Percentiles rank a stretch among this genome's conserved stretches.
phyloP scores from a whole-genome alignment of 495 filamentous ascomycete species.

The Pyrenula aspistea region DNA sequence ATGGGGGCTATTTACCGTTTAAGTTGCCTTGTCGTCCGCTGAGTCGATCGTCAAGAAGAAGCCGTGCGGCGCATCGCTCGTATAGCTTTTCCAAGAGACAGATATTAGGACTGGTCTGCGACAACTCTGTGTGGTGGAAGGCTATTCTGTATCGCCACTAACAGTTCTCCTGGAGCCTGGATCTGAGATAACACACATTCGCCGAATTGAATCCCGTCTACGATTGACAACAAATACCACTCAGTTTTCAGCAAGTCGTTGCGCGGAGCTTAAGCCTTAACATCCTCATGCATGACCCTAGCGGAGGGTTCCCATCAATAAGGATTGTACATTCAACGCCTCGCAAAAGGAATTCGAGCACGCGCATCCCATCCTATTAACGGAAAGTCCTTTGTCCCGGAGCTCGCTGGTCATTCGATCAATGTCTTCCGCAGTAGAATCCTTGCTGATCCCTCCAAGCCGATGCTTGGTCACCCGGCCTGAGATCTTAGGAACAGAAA shows the following conservation, averaged over 20 bases:
- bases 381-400: not conserved
- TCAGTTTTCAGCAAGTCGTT: not conserved
- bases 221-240: too few relatives aligned
- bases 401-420: not conserved
- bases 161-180: too few relatives aligned
- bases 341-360: not conserved
- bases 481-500: not conserved
- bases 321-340: not conserved
- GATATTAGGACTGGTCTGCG: too few relatives aligned
- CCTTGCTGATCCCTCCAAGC: not conserved
- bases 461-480: not conserved
- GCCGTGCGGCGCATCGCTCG: too few relatives aligned
- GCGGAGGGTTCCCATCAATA: too few relatives aligned
- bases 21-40: not conserved
- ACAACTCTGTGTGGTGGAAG: not conserved
- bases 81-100: too few relatives aligned
- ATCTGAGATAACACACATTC: too few relatives aligned
- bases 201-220: too few relatives aligned
- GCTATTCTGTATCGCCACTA: not conserved
- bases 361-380: not conserved
- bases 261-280: not conserved
- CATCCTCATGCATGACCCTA: not conserved
- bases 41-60: not conserved
- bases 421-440: not conserved
- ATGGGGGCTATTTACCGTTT: not conserved